Percentiles rank a stretch among this genome's conserved stretches.
These are phyloP conservation scores for Friedmanniomyces endolithicus DNA, from an alignment of 495 filamentous ascomycete genomes.

Conservation along the genomic window DNA sequence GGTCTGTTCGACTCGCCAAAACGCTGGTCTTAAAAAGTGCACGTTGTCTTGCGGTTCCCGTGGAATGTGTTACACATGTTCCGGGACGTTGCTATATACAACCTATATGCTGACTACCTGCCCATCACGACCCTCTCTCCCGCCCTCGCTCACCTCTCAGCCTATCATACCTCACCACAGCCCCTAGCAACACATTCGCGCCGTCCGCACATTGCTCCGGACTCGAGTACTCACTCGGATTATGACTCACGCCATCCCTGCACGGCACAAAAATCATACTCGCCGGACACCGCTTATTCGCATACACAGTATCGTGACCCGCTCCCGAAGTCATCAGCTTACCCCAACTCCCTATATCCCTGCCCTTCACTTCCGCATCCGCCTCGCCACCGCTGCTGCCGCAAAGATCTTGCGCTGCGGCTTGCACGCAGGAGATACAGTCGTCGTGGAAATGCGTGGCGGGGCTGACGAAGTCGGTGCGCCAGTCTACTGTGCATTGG, in stretches of 20 bases:
- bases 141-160: conserved; percentile 17
- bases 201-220: conserved; percentile 52
- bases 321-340: conserved; percentile 42
- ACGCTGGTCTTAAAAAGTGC: too few species aligned
- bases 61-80: too few species aligned
- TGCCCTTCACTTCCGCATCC: conserved; percentile 23
- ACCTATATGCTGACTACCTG: too few species aligned
- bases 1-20: too few species aligned
- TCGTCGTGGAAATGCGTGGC: conserved; percentile 57
- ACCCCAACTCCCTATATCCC: conserved; percentile 27
- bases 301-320: conserved; percentile 52
- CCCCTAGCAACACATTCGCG: conserved; percentile 48
- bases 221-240: conserved; percentile 49
- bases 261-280: conserved; percentile 60
- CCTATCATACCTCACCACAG: conserved; percentile 49
- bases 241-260: conserved; percentile 52
- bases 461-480: conserved; percentile 48
- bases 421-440: conserved; percentile 54
- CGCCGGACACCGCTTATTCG: conserved; percentile 46
- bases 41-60: too few species aligned
- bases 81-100: too few species aligned
- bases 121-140: background rate
- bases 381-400: conserved; percentile 25
- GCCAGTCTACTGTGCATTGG: conserved; percentile 44
- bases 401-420: conserved; percentile 45